Base-by-base conservation (phyloP, 495 filamentous ascomycete species). In the Rostrohypoxylon terebratum region DNA sequence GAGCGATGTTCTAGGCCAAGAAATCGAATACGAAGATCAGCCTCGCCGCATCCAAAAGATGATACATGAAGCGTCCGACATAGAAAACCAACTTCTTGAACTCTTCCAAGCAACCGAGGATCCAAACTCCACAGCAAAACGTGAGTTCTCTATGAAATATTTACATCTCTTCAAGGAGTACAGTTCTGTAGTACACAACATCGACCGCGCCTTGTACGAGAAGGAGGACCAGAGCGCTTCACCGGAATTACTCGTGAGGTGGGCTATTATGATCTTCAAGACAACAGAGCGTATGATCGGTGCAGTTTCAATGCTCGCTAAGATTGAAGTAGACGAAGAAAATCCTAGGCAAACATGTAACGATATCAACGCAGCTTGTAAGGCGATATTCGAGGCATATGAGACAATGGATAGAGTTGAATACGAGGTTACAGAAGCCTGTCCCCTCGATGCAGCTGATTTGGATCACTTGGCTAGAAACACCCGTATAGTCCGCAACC, bases 141-240 rank as follows among this genome's bases (percentile, higher is more conserved):
- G 6, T 16, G 51, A 31, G 1, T 4, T 55, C 3, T 34, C 14
- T 31, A 8, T 33, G n/a, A n/a, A 55, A 4, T 55, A 55, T 9
- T 3, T 55, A n/a, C 51, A 55, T 36, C 51, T 55, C 14, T 55
- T 55, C 8, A 55, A 55, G 31, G 51, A 55, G 51, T 55, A 55
- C n/a, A 31, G 31, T 9, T n/a, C 1, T n/a, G 20, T 36, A 18
- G 8, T 55, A 36, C 51, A 20, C 11, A 8, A 55, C 2, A 55
- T 55, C 16, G 51, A 55, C 1, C 4, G 28, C 51, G 51, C 31
- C 7, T n/a, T 55, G 20, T 11, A 10, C 3, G 48, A 53, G 0
- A n/a, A 1, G 23, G n/a, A 11, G 0, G 23, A 31, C 13, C 48
- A 13, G 1, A 31, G 21, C 1, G 48, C 14, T 6, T 55, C 51